Evolutionary conservation across 306 rosid genomes (phyloP), one percentile per base, ranked within the genome.

Genomic region (Spatholobus suberectus): DNA sequence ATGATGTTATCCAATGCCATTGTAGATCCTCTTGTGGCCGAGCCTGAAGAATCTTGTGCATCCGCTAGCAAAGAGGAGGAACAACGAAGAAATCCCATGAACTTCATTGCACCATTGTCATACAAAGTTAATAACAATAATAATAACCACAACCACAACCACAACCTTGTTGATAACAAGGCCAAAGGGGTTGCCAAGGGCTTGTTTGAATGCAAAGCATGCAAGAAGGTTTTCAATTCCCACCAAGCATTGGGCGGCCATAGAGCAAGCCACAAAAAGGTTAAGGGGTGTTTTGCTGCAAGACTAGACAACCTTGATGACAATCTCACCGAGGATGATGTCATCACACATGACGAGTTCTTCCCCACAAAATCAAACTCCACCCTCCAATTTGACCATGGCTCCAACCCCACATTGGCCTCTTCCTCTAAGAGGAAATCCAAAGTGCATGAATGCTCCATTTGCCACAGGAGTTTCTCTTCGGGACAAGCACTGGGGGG

Each of bases 201-300:
- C 0, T 65, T 90, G 85, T 96, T 94, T 43, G 98, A 96, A 85
- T 96, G 98, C 82, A 96, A 92, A 88, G 97, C 99, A 17, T 94
- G 99, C 83, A 94, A 94, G 82, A 94, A 96, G 73, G 97, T 96
- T 0, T 96, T 96, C 88, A 94, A 91, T 68, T 96, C 99, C 4
- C 99, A 96, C 65, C 99, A 96, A 83, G 99, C 99, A 8, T 86
- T 96, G 44, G 99, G 99, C 0, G 99, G 99, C 3, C 99, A 96
- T 15, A 88, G 99, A 70, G 99, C 99, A 0, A 92, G 98, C 88
- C 98, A 96, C 82, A 96, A 96, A 81, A 96, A 96, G 35, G 99
- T 96, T 34, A 96, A 96, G 40, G 99, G 99, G 0, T 96, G 99
- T 77, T 96, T 91, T n/a, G 99, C 98, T 0, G 92, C 99, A 12